Base-by-base conservation (phyloP, 495 filamentous ascomycete species). In the Lasiosphaeria miniovina region DNA sequence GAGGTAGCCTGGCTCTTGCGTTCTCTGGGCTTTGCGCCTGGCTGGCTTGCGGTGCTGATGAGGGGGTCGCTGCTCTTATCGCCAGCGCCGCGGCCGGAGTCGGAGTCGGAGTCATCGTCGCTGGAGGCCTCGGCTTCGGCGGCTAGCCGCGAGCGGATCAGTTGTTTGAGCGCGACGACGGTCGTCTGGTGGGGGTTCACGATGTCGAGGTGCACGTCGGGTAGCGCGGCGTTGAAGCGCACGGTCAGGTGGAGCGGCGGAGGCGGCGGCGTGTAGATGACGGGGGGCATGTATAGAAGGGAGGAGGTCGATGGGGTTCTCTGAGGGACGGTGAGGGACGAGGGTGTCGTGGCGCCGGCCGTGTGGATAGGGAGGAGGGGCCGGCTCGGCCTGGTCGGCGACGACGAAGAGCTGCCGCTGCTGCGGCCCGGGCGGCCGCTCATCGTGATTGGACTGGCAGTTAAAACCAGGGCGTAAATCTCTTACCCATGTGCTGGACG, bases 151-250 rank as follows among this genome's bases (percentile, higher is more conserved):
- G 80, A 68, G 55, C 94, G 90, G 74, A 98, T 91, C 15, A 88
- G 79, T 63, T 86, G 88, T 68, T 93, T 96, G 36, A 96, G 82
- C 1, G 87, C 82, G 49, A 88, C 80, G 57, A 87, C 81, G 51
- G 90, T 89, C 24, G 89, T 93, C 24, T 76, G 81, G 38, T 77
- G 66, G 4, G 93, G 89, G 15, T 72, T 72, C 52, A 84, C 66
- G 73, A 96, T 82, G 68, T 89, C 84, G 59, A 97, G 82, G 52
- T 85, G 83, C 54, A 96, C 84, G 75, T 97, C 93, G 7, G 91
- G 85, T 57, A 93, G 82, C 3, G 90, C 83, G 58, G 88, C 86
- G 51, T 90, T 88, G 83, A 97, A 97, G 71, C 93, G 90, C 73
- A 97, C 86, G 17, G 86, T 92, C 24, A 96, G 80, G 66, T 86